Conservation (phyloP, 1,139 yeast genomes). For the Suhomyces guaymorum region DNA sequence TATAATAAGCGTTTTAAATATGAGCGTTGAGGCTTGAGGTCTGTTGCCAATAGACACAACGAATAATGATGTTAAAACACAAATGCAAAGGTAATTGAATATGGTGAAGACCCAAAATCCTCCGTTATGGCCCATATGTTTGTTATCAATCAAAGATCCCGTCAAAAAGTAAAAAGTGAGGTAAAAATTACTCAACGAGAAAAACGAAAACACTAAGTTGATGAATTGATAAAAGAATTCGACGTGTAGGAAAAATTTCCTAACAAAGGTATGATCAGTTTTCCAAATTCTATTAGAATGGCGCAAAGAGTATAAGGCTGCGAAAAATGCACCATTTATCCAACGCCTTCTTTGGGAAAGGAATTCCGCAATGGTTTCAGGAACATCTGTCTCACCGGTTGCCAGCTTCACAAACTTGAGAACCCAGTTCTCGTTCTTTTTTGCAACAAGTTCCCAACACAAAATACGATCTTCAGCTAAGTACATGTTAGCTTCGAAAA, state of each 20-base stretch:
- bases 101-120: slow-evolving; percentile 81
- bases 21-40: slow-evolving; percentile 79
- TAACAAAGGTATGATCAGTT: slow-evolving; percentile 75
- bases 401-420: slow-evolving; percentile 90
- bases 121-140: slow-evolving; percentile 60
- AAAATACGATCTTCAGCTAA: slow-evolving; percentile 95
- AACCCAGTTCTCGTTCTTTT: slow-evolving; percentile 85
- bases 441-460: slow-evolving; percentile 96
- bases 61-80: slow-evolving; percentile 80
- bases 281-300: slow-evolving; percentile 80
- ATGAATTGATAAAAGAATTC: slow-evolving; percentile 84
- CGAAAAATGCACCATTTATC: slow-evolving; percentile 97
- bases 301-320: slow-evolving; percentile 84
- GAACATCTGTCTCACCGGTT: slow-evolving; percentile 96
- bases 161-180: slow-evolving; percentile 90
- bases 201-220: slow-evolving; percentile 78
- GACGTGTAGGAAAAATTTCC: slow-evolving; percentile 78
- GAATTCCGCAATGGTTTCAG: slow-evolving; percentile 86
- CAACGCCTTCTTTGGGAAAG: slow-evolving; percentile 95
- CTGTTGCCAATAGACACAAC: slow-evolving; percentile 93
- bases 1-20: slow-evolving; percentile 72
- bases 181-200: slow-evolving; percentile 86
- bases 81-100: slow-evolving; percentile 78
- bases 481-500: slow-evolving; percentile 95
- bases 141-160: slow-evolving; percentile 66